phyloP scores from a whole-genome alignment of 1,284 basidiomycete species.

The Ceratobasidium theobromae region DNA sequence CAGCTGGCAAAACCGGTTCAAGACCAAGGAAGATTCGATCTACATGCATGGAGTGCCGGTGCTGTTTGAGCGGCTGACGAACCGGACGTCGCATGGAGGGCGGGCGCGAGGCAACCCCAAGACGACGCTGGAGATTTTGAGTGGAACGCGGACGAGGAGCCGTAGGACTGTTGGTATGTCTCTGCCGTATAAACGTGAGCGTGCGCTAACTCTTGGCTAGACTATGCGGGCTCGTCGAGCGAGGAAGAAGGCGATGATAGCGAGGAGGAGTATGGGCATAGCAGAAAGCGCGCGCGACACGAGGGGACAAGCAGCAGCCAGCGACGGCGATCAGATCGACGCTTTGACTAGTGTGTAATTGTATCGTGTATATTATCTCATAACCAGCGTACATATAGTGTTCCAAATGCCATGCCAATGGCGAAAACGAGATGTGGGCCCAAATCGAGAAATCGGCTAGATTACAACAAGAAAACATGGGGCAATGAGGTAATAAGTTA shows the following conservation, averaged over 20 bases:
- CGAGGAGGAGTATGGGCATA: background rate
- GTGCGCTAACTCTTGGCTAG: background rate
- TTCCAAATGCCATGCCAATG: background rate
- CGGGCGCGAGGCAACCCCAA: background rate
- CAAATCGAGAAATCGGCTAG: background rate
- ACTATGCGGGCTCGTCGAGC: background rate
- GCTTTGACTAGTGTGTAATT: no score
- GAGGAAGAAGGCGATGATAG: background rate
- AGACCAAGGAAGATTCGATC: background rate
- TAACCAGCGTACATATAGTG: background rate
- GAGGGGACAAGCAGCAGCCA: background rate
- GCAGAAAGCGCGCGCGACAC: background rate
- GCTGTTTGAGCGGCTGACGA: slow-evolving; percentile 13
- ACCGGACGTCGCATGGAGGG: background rate
- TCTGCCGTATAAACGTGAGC: background rate
- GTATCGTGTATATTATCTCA: no score
- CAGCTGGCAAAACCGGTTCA: background rate
- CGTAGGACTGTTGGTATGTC: background rate
- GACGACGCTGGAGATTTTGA: slow-evolving; percentile 4
- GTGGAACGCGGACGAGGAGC: background rate
- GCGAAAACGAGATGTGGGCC: background rate
- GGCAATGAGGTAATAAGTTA: slow-evolving; percentile 23
- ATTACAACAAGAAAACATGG: background rate
- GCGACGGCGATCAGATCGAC: background rate
- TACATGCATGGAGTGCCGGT: slow-evolving; percentile 13